Conservation (phyloP, 306 rosid species). For the Vigna mungo region DNA sequence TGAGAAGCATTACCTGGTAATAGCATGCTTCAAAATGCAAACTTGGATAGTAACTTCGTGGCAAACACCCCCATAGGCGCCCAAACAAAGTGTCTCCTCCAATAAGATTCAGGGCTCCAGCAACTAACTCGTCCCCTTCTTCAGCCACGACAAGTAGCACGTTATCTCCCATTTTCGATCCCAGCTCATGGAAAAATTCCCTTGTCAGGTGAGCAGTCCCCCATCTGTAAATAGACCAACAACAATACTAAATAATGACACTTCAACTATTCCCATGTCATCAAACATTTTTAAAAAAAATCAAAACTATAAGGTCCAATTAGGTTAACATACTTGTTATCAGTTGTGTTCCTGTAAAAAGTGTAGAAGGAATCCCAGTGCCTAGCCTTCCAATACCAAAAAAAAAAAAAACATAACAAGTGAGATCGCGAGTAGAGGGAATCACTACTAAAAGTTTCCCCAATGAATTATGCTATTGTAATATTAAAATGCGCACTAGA, state of each 20-base stretch:
- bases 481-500: slow-evolving; percentile 28
- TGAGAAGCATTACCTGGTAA: slow-evolving; percentile 71
- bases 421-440: slow-evolving; percentile 32
- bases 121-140: slow-evolving; percentile 85
- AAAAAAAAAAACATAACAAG: slow-evolving; percentile 12
- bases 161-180: slow-evolving; percentile 88
- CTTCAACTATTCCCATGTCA: slow-evolving; percentile 17
- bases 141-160: slow-evolving; percentile 86
- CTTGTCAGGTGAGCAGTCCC: slow-evolving; percentile 90
- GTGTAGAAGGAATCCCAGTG: slow-evolving; percentile 93
- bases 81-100: slow-evolving; percentile 97
- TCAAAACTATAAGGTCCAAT: slow-evolving; percentile 25
- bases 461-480: slow-evolving; percentile 1
- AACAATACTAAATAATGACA: slow-evolving; percentile 38
- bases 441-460: neutral
- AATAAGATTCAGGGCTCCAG: slow-evolving; percentile 93
- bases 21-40: slow-evolving; percentile 98
- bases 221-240: slow-evolving; percentile 69
- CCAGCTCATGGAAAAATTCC: slow-evolving; percentile 86
- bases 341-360: slow-evolving; percentile 87
- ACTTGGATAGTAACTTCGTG: slow-evolving; percentile 77
- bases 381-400: slow-evolving; percentile 72
- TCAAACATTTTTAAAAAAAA: slow-evolving; percentile 6
- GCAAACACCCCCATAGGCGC: slow-evolving; percentile 92
- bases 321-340: slow-evolving; percentile 75